Conservation (phyloP, 225 moss, liverwort and hornwort species). For the Pseudoscleropodium purum region DNA sequence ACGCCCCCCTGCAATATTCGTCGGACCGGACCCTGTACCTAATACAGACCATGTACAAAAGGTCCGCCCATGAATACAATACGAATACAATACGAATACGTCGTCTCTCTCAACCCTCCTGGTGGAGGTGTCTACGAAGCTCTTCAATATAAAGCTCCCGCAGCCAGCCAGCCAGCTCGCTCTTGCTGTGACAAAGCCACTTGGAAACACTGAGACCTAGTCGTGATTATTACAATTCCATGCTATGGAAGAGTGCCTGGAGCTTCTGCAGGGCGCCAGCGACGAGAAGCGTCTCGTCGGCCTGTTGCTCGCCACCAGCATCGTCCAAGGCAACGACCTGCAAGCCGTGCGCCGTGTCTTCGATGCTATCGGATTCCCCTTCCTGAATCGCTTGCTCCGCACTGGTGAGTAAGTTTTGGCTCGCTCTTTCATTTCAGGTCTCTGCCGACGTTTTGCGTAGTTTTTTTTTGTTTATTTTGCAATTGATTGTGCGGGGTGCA, state of each 20-base stretch:
- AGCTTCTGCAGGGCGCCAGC: constrained; percentile 56
- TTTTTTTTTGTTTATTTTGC: background rate
- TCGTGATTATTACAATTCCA: background rate
- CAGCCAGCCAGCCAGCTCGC: background rate
- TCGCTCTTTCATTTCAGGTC: background rate
- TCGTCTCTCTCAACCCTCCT: constrained; percentile 7
- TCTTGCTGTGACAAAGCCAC: background rate
- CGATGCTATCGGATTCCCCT: constrained; percentile 79
- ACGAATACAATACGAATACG: background rate
- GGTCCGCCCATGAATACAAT: background rate
- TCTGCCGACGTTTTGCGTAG: background rate
- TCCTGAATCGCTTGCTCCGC: constrained; percentile 69
- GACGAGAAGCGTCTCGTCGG: constrained; percentile 93
- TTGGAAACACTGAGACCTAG: background rate
- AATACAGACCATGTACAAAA: background rate
- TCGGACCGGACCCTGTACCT: background rate
- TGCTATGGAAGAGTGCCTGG: constrained; percentile 80
- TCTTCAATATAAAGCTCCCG: background rate
- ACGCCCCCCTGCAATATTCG: background rate
- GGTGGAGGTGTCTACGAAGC: background rate
- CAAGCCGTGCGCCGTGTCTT: constrained; percentile 71
- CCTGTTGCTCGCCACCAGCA: constrained; percentile 74
- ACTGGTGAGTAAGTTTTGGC: constrained; percentile 25
- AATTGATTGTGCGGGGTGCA: background rate
- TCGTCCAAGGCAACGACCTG: constrained; percentile 71